These are phyloP conservation scores for Aspergillus niger DNA, from an alignment of 2,329 filamentous ascomycete genomes.

Conservation along the genomic window DNA sequence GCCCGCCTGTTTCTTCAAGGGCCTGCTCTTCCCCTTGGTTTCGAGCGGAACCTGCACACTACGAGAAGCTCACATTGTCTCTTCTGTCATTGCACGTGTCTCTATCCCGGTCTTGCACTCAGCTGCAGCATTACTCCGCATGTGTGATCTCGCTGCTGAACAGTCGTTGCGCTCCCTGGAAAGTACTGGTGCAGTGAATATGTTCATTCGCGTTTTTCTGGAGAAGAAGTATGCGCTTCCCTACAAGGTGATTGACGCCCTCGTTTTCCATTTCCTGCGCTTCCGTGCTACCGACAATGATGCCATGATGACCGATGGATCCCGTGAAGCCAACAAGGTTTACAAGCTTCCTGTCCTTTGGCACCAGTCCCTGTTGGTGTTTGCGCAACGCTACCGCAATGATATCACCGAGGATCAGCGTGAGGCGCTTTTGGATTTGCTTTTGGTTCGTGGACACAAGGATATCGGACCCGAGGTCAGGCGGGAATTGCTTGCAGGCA, in stretches of 20 bases:
- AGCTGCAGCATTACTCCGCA: constrained; percentile 82
- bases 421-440: constrained; percentile 83
- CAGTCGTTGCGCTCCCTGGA: constrained; percentile 77
- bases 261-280: constrained; percentile 95
- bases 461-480: constrained; percentile 89
- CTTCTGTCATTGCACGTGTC: constrained; percentile 79
- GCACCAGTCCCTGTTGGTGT: constrained; percentile 91
- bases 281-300: constrained; percentile 72
- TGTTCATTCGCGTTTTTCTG: constrained; percentile 88
- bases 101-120: constrained; percentile 91
- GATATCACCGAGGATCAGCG: constrained; percentile 95
- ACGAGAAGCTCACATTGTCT: constrained; percentile 88
- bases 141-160: constrained; percentile 92
- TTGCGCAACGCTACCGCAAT: constrained; percentile 91
- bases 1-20: constrained; percentile 95
- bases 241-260: constrained; percentile 88
- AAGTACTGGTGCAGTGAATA: constrained; percentile 86
- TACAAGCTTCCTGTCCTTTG: constrained; percentile 84
- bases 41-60: constrained; percentile 84
- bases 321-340: constrained; percentile 54
- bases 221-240: constrained; percentile 98
- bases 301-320: constrained; percentile 48
- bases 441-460: constrained; percentile 81
- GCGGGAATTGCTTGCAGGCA: constrained; percentile 81
- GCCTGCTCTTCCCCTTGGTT: constrained; percentile 87